These are phyloP conservation scores for Coniophora puteana DNA, from an alignment of 1,284 basidiomycete species.

Conservation along the genomic window DNA sequence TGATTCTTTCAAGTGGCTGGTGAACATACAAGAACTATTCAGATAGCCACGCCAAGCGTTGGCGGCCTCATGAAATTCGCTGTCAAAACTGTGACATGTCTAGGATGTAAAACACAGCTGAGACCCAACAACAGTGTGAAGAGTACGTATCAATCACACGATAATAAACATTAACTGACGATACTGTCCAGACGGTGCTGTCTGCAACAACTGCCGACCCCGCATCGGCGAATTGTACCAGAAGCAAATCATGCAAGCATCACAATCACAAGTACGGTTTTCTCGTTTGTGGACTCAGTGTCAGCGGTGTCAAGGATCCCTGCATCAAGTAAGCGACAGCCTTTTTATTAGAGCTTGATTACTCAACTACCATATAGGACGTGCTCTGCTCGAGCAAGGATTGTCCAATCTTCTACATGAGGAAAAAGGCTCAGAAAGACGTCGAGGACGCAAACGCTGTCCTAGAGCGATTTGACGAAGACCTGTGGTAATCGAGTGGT, in stretches of 20 bases:
- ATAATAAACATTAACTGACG: conserved; percentile 3
- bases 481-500: conserved; percentile 61
- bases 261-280: conserved; percentile 84
- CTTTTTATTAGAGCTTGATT: not conserved
- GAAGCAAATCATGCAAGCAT: conserved; percentile 77
- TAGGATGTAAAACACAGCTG: conserved; percentile 90
- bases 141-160: conserved; percentile 39
- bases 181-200: conserved; percentile 69
- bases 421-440: conserved; percentile 96
- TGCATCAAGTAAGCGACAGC: conserved; percentile 71
- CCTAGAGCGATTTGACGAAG: conserved; percentile 79
- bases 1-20: conserved; percentile 67
- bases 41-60: conserved; percentile 91
- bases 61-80: conserved; percentile 98
- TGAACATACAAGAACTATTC: conserved; percentile 89
- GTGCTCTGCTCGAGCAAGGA: conserved; percentile 96
- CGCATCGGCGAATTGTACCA: conserved; percentile 86
- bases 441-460: conserved; percentile 79
- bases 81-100: conserved; percentile 88
- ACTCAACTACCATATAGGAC: conserved; percentile 50
- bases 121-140: conserved; percentile 65
- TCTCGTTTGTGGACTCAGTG: conserved; percentile 96
- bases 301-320: conserved; percentile 92
- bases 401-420: conserved; percentile 97
- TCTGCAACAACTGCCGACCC: conserved; percentile 89